Conservation (phyloP, 805 yeast genomes). For the Starmera dryadoides region DNA sequence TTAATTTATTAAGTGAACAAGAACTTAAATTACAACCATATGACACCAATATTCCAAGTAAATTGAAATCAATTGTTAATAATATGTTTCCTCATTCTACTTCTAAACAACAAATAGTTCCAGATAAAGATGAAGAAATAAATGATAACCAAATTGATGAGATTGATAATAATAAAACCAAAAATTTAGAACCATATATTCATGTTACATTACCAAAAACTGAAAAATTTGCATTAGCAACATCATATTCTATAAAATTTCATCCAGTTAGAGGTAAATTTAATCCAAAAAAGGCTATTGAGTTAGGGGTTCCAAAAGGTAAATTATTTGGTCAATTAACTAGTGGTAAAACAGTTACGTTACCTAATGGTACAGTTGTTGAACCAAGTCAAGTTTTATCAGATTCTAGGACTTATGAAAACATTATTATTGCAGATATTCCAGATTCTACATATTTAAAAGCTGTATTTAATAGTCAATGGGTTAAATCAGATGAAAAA, state of each 20-base stretch:
- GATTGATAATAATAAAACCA: constrained; percentile 26
- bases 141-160: constrained; percentile 16
- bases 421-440: constrained; percentile 65
- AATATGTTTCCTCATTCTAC: constrained; percentile 55
- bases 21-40: neutral
- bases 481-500: constrained; percentile 22
- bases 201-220: constrained; percentile 27
- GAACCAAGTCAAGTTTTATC: constrained; percentile 69
- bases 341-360: constrained; percentile 47
- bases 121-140: constrained; percentile 25
- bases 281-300: constrained; percentile 53
- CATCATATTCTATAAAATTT: constrained; percentile 64
- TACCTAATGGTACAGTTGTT: constrained; percentile 52
- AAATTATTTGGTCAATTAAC: constrained; percentile 51
- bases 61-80: constrained; percentile 25
- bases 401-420: constrained; percentile 47
- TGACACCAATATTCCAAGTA: constrained; percentile 1
- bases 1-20: constrained; percentile 10
- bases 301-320: constrained; percentile 65
- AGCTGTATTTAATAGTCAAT: constrained; percentile 22
- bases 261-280: constrained; percentile 74
- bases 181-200: constrained; percentile 23
- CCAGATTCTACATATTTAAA: constrained; percentile 46
- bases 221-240: constrained; percentile 26
- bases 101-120: no score